A percentile compares a stretch with the other conserved stretches of the same genome.
Conservation (phyloP, 306 rosid genomes). For the Canavalia gladiata region DNA sequence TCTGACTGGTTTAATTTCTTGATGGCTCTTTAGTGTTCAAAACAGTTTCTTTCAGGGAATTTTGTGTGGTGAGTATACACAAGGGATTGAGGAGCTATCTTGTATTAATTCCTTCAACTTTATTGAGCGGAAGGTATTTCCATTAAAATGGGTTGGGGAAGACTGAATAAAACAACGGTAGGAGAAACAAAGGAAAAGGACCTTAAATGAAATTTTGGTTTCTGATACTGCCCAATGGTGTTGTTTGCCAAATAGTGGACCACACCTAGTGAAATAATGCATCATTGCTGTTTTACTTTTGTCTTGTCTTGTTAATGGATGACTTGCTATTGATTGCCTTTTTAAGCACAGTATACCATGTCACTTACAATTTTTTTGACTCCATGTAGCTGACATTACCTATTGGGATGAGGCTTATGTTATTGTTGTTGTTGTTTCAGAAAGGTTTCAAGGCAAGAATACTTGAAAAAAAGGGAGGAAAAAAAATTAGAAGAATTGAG, state of each 20-base stretch:
- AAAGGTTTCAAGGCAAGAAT: conserved; percentile 87
- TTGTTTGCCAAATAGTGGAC: background rate
- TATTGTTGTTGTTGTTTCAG: conserved; percentile 56
- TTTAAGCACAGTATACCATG: conserved; percentile 38
- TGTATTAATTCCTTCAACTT: conserved; percentile 39
- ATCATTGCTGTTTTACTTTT: background rate
- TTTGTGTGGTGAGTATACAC: background rate
- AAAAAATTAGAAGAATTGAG: conserved; percentile 91
- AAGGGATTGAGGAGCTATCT: background rate
- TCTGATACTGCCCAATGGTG: conserved; percentile 9
- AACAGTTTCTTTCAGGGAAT: background rate
- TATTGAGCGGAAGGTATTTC: background rate
- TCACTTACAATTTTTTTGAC: conserved; percentile 18
- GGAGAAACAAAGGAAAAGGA: background rate
- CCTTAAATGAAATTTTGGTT: conserved; percentile 3
- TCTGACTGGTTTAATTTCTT: background rate
- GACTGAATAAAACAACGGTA: background rate
- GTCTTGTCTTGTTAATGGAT: conserved; percentile 12
- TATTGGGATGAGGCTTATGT: too few species aligned
- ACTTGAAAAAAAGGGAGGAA: conserved; percentile 90
- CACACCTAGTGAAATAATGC: background rate
- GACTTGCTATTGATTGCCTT: background rate
- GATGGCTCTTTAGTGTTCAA: conserved; percentile 14
- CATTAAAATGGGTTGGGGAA: conserved; percentile 1
- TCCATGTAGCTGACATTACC: too few species aligned